Conservation (phyloP, 2,329 filamentous ascomycete genomes). For the Plenodomus lindquistii region DNA sequence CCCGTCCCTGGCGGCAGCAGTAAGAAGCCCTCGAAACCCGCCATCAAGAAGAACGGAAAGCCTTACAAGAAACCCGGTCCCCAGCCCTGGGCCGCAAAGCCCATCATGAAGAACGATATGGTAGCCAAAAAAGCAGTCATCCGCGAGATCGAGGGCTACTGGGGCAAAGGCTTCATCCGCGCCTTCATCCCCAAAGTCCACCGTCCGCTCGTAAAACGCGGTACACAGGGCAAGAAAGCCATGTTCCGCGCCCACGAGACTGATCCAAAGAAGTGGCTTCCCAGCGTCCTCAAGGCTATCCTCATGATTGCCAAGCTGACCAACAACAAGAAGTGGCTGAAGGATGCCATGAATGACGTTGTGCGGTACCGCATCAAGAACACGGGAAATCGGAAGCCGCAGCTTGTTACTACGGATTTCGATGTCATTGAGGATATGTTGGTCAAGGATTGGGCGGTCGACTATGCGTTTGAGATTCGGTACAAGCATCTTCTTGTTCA, state of each 20-base stretch:
- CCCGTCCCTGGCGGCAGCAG: neutral
- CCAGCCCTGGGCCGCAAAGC: constrained; percentile 16
- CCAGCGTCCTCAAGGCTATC: constrained; percentile 31
- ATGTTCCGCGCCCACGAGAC: constrained; percentile 25
- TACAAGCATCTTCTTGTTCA: constrained; percentile 38
- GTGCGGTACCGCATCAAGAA: constrained; percentile 36
- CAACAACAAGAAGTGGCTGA: constrained; percentile 23
- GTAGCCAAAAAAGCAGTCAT: constrained; percentile 28
- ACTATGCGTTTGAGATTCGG: constrained; percentile 28
- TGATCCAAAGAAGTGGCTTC: constrained; percentile 36
- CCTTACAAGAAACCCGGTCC: constrained; percentile 22
- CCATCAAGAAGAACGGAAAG: constrained; percentile 4
- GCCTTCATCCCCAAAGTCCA: constrained; percentile 35
- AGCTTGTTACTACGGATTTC: constrained; percentile 38
- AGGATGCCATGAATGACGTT: constrained; percentile 30
- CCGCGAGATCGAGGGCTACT: constrained; percentile 29
- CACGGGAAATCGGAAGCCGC: constrained; percentile 38
- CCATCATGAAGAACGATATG: constrained; percentile 32
- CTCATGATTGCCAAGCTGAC: constrained; percentile 30
- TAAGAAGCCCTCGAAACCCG: neutral
- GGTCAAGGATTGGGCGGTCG: constrained; percentile 26
- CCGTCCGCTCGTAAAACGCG: constrained; percentile 30
- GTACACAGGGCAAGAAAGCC: constrained; percentile 18
- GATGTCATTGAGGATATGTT: constrained; percentile 41
- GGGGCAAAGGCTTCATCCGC: constrained; percentile 34